These are phyloP conservation scores for Chenopodium formosanum DNA, from an alignment of 148 eudicot genomes.

Conservation along the genomic window DNA sequence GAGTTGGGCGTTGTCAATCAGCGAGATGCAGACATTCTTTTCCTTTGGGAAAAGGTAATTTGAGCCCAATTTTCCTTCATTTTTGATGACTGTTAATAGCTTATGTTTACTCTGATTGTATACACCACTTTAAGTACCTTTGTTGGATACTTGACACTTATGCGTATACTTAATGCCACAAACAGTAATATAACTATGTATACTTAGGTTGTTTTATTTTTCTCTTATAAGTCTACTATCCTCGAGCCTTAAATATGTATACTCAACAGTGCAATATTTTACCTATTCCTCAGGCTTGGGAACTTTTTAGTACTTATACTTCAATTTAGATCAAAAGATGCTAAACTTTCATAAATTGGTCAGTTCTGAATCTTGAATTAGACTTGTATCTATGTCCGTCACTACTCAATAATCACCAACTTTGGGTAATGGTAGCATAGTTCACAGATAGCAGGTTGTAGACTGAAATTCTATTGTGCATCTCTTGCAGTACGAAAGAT, in stretches of 20 bases:
- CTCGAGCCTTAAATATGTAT: too few species aligned
- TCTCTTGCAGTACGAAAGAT: slow-evolving; percentile 49
- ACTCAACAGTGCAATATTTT: too few species aligned
- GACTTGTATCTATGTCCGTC: background rate
- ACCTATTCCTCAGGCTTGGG: too few species aligned
- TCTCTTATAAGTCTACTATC: too few species aligned
- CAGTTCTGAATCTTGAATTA: background rate
- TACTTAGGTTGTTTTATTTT: too few species aligned
- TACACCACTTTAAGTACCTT: too few species aligned
- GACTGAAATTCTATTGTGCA: background rate
- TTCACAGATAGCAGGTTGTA: background rate
- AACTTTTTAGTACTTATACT: background rate
- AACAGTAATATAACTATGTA: too few species aligned
- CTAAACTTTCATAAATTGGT: background rate
- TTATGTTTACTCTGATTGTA: too few species aligned
- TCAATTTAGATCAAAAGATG: background rate
- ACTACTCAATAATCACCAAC: background rate
- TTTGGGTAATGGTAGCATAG: background rate
- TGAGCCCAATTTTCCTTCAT: too few species aligned
- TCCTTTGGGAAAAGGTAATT: slow-evolving; percentile 67
- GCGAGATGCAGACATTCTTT: slow-evolving; percentile 86
- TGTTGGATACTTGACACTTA: too few species aligned
- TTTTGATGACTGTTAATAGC: too few species aligned
- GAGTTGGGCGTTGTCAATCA: slow-evolving; percentile 74
- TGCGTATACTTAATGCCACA: too few species aligned